Conservation (phyloP, 1,284 basidiomycete species). For the Cryptococcus sp. region DNA sequence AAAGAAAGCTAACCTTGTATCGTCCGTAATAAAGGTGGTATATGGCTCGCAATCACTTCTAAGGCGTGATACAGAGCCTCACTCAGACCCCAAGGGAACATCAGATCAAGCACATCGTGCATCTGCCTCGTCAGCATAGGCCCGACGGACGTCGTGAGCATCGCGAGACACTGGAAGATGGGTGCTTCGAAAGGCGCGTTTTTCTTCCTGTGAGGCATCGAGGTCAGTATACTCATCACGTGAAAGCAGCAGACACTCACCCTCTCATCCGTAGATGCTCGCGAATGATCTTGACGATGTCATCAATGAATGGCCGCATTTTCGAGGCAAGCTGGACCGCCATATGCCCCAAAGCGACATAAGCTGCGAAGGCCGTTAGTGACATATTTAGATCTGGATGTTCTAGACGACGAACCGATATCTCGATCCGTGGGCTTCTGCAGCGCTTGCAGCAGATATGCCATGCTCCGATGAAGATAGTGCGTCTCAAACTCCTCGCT, state of each 20-base stretch:
- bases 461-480: conserved; percentile 89
- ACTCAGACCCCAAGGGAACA: conserved; percentile 93
- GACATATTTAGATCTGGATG: neutral
- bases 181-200: conserved; percentile 91
- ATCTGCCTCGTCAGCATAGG: conserved; percentile 93
- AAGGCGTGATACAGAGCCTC: conserved; percentile 86
- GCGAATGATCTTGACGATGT: conserved; percentile 88
- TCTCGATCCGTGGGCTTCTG: conserved; percentile 87
- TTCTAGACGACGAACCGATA: conserved; percentile 63
- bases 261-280: conserved; percentile 80
- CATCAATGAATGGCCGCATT: conserved; percentile 94
- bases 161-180: conserved; percentile 96
- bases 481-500: conserved; percentile 85
- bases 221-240: neutral
- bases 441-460: conserved; percentile 80
- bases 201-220: conserved; percentile 69
- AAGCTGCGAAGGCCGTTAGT: conserved; percentile 61
- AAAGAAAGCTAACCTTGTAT: conserved; percentile 71
- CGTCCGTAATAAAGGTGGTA: conserved; percentile 85
- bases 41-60: conserved; percentile 80
- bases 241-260: conserved; percentile 55
- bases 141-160: conserved; percentile 93
- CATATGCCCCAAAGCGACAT: conserved; percentile 95
- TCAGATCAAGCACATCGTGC: conserved; percentile 94
- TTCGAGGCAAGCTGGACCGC: conserved; percentile 88